Evolutionary conservation across 2,329 filamentous ascomycete genomes (phyloP).

Genomic region (Harringtonia aguacate): DNA sequence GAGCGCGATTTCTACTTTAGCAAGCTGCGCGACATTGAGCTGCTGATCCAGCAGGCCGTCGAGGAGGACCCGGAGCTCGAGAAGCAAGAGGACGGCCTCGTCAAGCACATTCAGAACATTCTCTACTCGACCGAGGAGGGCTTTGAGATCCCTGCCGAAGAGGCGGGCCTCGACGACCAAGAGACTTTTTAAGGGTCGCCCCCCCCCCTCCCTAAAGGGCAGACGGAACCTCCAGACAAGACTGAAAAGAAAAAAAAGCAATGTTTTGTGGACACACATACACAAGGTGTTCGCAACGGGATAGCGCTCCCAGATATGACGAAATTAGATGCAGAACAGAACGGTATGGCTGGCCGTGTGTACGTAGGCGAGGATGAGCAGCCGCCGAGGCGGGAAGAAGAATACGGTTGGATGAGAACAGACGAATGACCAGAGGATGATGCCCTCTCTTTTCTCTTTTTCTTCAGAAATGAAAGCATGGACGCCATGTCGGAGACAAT

Average conservation of each 20-base stretch:
- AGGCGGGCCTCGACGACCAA: constrained; percentile 57
- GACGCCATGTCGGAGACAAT: too few relatives aligned
- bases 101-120: constrained; percentile 95
- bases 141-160: constrained; percentile 83
- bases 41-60: constrained; percentile 84
- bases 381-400: too few relatives aligned
- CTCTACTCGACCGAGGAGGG: constrained; percentile 93
- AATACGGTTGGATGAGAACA: too few relatives aligned
- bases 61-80: constrained; percentile 89
- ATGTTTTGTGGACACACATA: too few relatives aligned
- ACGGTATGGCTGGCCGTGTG: too few relatives aligned
- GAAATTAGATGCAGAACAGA: too few relatives aligned
- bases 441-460: too few relatives aligned
- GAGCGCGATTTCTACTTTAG: constrained; percentile 99
- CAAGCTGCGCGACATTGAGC: constrained; percentile 93
- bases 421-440: too few relatives aligned
- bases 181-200: constrained; percentile 56
- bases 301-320: too few relatives aligned
- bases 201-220: background rate
- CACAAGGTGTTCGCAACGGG: too few relatives aligned
- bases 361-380: too few relatives aligned
- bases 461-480: too few relatives aligned
- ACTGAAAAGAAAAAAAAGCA: background rate
- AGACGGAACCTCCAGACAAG: background rate
- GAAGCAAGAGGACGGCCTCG: constrained; percentile 81